Conservation (phyloP, 768 basidiomycete genomes). For the Coprinellus micaceus region DNA sequence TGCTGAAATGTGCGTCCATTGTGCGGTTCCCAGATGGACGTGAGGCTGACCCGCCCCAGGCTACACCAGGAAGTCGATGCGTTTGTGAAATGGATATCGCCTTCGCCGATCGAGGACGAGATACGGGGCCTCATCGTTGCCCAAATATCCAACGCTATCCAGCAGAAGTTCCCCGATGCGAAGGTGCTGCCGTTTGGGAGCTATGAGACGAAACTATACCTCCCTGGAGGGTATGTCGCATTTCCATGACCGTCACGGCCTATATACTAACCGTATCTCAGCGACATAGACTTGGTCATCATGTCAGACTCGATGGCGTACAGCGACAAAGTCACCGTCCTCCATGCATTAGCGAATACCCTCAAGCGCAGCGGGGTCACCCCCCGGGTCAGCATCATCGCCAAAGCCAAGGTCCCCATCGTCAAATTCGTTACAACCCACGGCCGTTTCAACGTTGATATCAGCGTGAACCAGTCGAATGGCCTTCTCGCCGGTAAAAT, state of each 20-base stretch:
- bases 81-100: conserved; percentile 84
- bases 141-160: conserved; percentile 65
- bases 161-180: conserved; percentile 71
- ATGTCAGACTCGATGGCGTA: conserved; percentile 73
- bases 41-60: conserved; percentile 39
- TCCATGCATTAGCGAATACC: conserved; percentile 74
- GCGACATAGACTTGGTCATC: conserved; percentile 94
- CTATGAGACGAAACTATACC: conserved; percentile 89
- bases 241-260: conserved; percentile 3
- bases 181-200: conserved; percentile 85
- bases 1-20: conserved; percentile 69
- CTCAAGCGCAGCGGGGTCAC: conserved; percentile 76
- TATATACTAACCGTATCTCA: conserved; percentile 29
- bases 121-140: conserved; percentile 70
- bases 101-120: conserved; percentile 82
- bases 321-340: conserved; percentile 61
- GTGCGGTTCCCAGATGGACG: conserved; percentile 2
- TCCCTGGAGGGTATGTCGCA: conserved; percentile 77
- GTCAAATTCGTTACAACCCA: conserved; percentile 87
- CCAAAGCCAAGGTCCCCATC: conserved; percentile 93
- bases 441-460: conserved; percentile 86
- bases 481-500: conserved; percentile 77
- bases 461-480: conserved; percentile 88
- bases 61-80: conserved; percentile 83
- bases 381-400: conserved; percentile 76